Evolutionary conservation across 1,284 basidiomycete genomes (phyloP).

Genomic region (Tranzscheliella williamsii): DNA sequence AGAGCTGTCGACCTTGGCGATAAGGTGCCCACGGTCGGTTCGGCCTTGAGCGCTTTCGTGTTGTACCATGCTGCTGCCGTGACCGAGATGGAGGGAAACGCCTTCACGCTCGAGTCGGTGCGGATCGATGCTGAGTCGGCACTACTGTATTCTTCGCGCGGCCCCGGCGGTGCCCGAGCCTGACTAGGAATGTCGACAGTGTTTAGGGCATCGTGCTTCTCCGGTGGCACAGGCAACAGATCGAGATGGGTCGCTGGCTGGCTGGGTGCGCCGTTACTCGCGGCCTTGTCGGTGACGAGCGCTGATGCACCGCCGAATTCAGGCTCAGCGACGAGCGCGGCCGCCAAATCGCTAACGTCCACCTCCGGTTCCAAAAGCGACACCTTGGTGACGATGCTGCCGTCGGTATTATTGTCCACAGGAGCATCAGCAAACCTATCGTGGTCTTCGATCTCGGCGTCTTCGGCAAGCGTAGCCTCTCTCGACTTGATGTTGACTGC

Average conservation of each 20-base stretch:
- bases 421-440: slow-evolving; percentile 23
- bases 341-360: slow-evolving; percentile 28
- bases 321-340: slow-evolving; percentile 11
- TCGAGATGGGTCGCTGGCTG: neutral
- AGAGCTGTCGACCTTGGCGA: slow-evolving; percentile 5
- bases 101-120: slow-evolving; percentile 29
- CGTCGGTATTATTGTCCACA: slow-evolving; percentile 13
- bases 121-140: slow-evolving; percentile 15
- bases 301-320: neutral
- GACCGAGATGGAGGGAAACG: slow-evolving; percentile 42
- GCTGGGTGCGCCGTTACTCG: neutral
- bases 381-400: slow-evolving; percentile 23
- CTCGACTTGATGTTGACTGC: neutral
- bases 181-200: too few species aligned
- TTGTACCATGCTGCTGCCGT: slow-evolving; percentile 48
- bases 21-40: neutral
- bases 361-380: slow-evolving; percentile 36
- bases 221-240: neutral
- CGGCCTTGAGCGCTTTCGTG: slow-evolving; percentile 19
- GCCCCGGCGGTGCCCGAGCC: neutral
- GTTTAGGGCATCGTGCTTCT: too few species aligned
- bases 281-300: neutral
- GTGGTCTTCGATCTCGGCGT: slow-evolving; percentile 11
- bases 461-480: neutral
- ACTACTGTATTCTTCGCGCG: neutral